Evolutionary conservation across 495 filamentous ascomycete species (phyloP).

Genomic region (Annulohypoxylon bovei): DNA sequence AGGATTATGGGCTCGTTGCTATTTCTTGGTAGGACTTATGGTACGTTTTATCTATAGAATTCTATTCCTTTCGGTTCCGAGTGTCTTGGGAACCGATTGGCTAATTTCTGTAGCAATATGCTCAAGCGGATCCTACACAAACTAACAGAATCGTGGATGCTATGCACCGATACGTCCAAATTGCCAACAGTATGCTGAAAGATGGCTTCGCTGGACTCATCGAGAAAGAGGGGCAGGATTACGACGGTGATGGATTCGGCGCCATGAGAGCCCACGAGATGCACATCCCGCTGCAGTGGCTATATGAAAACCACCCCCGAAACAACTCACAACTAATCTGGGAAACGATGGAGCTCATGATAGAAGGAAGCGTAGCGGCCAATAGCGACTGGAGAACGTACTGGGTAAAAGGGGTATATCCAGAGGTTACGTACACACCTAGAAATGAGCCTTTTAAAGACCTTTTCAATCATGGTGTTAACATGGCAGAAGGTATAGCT

Average conservation of each 20-base stretch:
- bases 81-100: conserved; percentile 25
- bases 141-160: conserved; percentile 50
- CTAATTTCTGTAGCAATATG: conserved; percentile 59
- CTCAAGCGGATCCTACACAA: conserved; percentile 56
- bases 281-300: conserved; percentile 63
- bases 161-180: conserved; percentile 50
- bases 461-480: conserved; percentile 46
- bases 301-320: conserved; percentile 58
- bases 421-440: conserved; percentile 45
- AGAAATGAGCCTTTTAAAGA: conserved; percentile 32
- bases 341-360: conserved; percentile 51
- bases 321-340: conserved; percentile 47
- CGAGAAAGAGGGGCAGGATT: conserved; percentile 51
- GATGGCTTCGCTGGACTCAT: conserved; percentile 62
- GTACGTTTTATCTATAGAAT: conserved; percentile 15
- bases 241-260: conserved; percentile 57
- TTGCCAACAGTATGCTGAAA: conserved; percentile 64
- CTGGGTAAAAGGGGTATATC: conserved; percentile 45
- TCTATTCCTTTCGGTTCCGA: not conserved
- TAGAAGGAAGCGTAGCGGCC: conserved; percentile 40
- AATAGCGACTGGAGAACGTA: conserved; percentile 53
- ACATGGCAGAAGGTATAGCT: conserved; percentile 45
- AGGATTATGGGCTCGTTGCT: conserved; percentile 65
- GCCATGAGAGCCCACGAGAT: conserved; percentile 62
- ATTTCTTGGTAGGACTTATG: conserved; percentile 64